Evolutionary conservation across 768 basidiomycete genomes (phyloP).

Genomic region (Leccinum truebloodii): DNA sequence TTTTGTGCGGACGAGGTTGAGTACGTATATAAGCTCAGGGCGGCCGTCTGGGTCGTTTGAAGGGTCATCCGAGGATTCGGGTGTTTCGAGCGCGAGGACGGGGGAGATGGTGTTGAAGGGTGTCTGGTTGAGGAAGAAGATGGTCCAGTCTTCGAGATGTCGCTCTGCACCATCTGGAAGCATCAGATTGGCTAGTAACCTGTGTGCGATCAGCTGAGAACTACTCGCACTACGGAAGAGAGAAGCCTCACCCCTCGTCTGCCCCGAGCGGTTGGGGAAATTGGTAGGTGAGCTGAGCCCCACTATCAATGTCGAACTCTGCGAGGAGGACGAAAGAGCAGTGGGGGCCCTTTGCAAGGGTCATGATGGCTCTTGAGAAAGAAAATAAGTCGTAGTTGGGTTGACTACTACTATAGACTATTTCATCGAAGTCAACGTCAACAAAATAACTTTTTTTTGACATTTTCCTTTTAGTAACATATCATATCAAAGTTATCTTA

Average conservation of each 20-base stretch:
- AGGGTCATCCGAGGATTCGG: conserved; percentile 34
- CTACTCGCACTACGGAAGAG: no score
- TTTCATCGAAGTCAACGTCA: not conserved
- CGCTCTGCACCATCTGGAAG: conserved; percentile 97
- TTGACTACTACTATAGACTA: not conserved
- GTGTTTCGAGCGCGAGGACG: conserved; percentile 69
- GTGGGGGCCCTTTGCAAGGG: conserved; percentile 62
- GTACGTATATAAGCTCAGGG: conserved; percentile 75
- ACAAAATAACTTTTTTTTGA: not conserved
- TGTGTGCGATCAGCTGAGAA: conserved; percentile 32
- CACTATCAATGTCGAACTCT: conserved; percentile 98
- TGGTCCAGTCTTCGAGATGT: conserved; percentile 95
- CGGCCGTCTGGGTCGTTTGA: conserved; percentile 27
- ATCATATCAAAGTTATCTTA: not conserved
- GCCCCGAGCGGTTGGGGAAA: conserved; percentile 94
- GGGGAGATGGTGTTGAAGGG: conserved; percentile 85
- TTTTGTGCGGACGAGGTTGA: conserved; percentile 91
- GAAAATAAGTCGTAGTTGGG: not conserved
- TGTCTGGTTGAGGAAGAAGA: conserved; percentile 97
- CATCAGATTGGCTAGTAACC: conserved; percentile 95
- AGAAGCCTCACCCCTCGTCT: conserved; percentile 79
- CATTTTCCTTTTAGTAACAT: conserved; percentile 31
- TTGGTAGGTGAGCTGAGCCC: conserved; percentile 92
- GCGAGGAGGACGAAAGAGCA: conserved; percentile 94
- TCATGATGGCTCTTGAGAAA: conserved; percentile 42